phyloP scores from a whole-genome alignment of 208 protist species.

The Trypanosoma boissoni region DNA sequence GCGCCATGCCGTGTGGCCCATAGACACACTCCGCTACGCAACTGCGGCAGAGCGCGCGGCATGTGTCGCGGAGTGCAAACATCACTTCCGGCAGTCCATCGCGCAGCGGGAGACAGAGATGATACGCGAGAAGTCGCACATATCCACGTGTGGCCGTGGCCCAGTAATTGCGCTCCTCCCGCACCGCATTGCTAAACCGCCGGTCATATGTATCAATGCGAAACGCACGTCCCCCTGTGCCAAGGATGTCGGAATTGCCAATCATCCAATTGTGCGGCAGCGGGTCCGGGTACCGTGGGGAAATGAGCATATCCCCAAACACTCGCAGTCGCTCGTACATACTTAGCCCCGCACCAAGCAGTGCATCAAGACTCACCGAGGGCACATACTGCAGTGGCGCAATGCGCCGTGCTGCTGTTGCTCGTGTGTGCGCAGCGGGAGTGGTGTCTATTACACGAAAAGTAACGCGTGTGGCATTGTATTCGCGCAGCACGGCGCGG shows the following conservation, averaged over 20 bases:
- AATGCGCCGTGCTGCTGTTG: constrained; percentile 11
- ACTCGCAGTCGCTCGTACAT: constrained; percentile 11
- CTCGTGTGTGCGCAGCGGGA: neutral
- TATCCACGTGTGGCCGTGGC: constrained; percentile 16
- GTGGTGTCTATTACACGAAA: constrained; percentile 7
- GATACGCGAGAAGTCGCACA: constrained; percentile 19
- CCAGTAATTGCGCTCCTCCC: constrained; percentile 27
- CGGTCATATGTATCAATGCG: constrained; percentile 30
- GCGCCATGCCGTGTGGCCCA: constrained; percentile 3
- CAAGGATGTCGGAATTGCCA: neutral
- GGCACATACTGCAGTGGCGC: constrained; percentile 24
- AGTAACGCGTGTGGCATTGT: neutral
- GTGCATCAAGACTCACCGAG: constrained; percentile 21
- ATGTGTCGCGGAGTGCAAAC: neutral
- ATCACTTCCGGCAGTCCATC: constrained; percentile 7
- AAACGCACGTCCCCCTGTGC: constrained; percentile 1
- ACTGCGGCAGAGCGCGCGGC: constrained; percentile 2
- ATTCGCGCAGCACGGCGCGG: neutral
- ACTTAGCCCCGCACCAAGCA: constrained; percentile 17
- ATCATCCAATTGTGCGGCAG: constrained; percentile 33
- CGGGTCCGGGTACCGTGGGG: constrained; percentile 24
- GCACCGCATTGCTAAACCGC: constrained; percentile 20
- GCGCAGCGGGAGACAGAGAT: constrained; percentile 14
- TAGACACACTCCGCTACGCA: constrained; percentile 15
- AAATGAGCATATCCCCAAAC: constrained; percentile 19